These are phyloP conservation scores for Aspergillus sclerotioniger DNA, from an alignment of 495 filamentous ascomycete species.

Conservation along the genomic window DNA sequence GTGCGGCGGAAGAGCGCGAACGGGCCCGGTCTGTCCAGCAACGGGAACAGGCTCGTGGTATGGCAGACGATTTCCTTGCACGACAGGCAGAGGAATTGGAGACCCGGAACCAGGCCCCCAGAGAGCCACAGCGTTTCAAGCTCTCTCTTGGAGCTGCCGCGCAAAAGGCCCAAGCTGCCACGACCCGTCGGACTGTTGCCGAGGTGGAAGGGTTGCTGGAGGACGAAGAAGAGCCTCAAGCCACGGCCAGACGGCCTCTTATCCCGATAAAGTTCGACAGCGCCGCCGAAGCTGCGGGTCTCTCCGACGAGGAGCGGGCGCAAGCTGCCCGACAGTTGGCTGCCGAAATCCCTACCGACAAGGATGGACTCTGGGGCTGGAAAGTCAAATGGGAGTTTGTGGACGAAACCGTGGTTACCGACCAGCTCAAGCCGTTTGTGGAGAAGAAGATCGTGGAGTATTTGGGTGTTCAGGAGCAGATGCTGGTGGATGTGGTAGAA, in stretches of 20 bases:
- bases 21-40: conserved; percentile 63
- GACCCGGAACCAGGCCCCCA: conserved; percentile 50
- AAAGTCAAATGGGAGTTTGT: conserved; percentile 92
- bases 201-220: conserved; percentile 93
- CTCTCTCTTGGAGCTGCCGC: conserved; percentile 88
- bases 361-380: conserved; percentile 87
- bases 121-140: conserved; percentile 86
- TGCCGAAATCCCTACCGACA: conserved; percentile 83
- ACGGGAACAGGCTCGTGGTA: conserved; percentile 73
- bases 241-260: conserved; percentile 71
- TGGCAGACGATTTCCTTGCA: conserved; percentile 92
- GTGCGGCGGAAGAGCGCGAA: conserved; percentile 73
- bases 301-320: conserved; percentile 80
- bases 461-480: conserved; percentile 92
- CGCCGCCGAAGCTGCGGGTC: conserved; percentile 61
- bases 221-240: conserved; percentile 82
- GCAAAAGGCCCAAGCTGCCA: conserved; percentile 71
- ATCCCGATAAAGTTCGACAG: conserved; percentile 91
- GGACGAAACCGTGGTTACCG: conserved; percentile 75
- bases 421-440: conserved; percentile 91
- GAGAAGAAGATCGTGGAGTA: conserved; percentile 98
- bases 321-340: conserved; percentile 78
- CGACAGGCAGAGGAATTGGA: conserved; percentile 85
- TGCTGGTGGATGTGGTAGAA: conserved; percentile 89
- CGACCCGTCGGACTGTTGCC: conserved; percentile 76